Conservation (phyloP, 768 basidiomycete species). For the Collybia nuda region DNA sequence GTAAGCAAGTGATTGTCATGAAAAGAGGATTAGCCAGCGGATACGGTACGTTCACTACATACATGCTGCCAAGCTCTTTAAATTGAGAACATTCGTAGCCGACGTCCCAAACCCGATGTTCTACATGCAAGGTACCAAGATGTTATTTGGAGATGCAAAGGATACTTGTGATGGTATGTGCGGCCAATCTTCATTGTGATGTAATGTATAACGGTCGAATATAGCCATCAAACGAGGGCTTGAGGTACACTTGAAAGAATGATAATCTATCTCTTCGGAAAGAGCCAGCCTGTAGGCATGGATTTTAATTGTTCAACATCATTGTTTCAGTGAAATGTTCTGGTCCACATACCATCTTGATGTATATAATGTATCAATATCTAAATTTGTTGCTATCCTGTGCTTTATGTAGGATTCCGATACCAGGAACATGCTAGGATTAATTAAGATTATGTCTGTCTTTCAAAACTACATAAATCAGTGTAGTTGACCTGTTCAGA, state of each 20-base stretch:
- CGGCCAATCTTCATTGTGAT: not conserved
- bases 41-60: constrained; percentile 53
- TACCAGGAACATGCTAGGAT: no score
- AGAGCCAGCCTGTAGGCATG: no score
- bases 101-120: constrained; percentile 95
- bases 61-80: not conserved
- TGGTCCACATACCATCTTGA: no score
- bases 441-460: no score
- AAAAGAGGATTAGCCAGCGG: constrained; percentile 89
- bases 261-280: not conserved
- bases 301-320: no score
- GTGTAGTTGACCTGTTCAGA: no score
- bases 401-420: no score
- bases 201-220: constrained; percentile 3
- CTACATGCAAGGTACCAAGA: constrained; percentile 87
- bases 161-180: constrained; percentile 80
- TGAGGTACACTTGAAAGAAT: constrained; percentile 25
- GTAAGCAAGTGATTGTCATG: constrained; percentile 91
- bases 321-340: no score
- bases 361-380: no score
- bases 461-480: no score
- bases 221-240: constrained; percentile 63
- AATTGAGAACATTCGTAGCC: constrained; percentile 38
- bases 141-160: constrained; percentile 92
- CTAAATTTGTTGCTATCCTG: no score